These are phyloP conservation scores for Ophiostoma ips DNA, from an alignment of 2,329 filamentous ascomycete genomes.

Conservation along the genomic window DNA sequence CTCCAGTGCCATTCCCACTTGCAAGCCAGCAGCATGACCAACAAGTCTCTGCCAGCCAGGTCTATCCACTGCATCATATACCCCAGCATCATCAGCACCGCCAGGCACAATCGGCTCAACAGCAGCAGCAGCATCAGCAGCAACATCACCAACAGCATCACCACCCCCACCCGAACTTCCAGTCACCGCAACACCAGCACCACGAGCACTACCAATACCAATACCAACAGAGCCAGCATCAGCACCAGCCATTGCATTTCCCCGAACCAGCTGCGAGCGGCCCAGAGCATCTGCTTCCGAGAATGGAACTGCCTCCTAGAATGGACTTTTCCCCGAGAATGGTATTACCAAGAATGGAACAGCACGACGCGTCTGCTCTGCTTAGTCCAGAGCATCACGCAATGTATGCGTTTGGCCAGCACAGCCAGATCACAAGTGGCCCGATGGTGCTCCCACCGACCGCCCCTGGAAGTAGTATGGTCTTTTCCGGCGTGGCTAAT, in stretches of 20 bases:
- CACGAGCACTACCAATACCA: neutral
- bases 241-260: neutral
- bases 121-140: neutral
- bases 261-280: neutral
- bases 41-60: constrained; percentile 1
- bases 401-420: neutral
- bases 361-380: neutral
- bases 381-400: constrained; percentile 4
- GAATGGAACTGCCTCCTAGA: too few relatives aligned
- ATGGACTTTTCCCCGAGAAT: too few relatives aligned
- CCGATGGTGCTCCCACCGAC: neutral
- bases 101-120: neutral
- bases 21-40: neutral
- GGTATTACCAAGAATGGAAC: too few relatives aligned
- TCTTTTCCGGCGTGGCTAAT: constrained; percentile 33
- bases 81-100: neutral
- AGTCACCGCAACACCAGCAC: neutral
- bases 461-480: constrained; percentile 17
- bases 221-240: neutral
- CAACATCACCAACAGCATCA: constrained; percentile 8
- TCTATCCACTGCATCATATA: neutral
- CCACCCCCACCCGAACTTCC: neutral
- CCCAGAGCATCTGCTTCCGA: constrained; percentile 1
- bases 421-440: neutral
- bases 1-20: neutral